A percentile compares a stretch with the other conserved stretches of the same genome.
Conservation (phyloP, 2,329 filamentous ascomycete genomes). For the Alternaria hordeiaustralica region DNA sequence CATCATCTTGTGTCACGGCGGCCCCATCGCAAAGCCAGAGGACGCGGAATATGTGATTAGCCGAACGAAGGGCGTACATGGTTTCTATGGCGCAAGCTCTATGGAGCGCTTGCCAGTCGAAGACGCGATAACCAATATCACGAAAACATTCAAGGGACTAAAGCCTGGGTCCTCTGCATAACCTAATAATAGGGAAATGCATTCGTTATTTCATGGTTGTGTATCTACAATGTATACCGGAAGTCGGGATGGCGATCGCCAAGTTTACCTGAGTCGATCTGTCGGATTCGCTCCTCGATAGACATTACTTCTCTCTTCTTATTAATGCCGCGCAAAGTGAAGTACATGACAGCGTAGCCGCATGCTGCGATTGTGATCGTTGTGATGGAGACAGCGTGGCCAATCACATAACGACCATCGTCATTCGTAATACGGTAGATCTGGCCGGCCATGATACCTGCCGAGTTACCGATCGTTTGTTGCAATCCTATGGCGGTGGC, state of each 20-base stretch:
- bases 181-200: background rate
- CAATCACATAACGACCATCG: constrained; percentile 19
- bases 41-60: constrained; percentile 69
- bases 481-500: constrained; percentile 13
- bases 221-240: constrained; percentile 40
- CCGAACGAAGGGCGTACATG: constrained; percentile 68
- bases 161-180: constrained; percentile 13
- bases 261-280: constrained; percentile 54
- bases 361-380: constrained; percentile 20
- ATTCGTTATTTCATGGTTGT: background rate
- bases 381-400: constrained; percentile 37
- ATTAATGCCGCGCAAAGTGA: constrained; percentile 59
- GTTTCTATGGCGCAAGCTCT: constrained; percentile 73
- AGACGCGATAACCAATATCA: constrained; percentile 66
- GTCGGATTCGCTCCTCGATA: constrained; percentile 54
- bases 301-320: constrained; percentile 53
- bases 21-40: constrained; percentile 68
- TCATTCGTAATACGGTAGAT: constrained; percentile 20
- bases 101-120: constrained; percentile 75
- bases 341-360: constrained; percentile 33
- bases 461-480: constrained; percentile 55
- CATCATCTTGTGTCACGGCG: constrained; percentile 74
- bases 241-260: constrained; percentile 61
- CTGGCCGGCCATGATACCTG: constrained; percentile 60
- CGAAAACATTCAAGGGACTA: constrained; percentile 60